These are phyloP conservation scores for Huntiella bhutanensis DNA, from an alignment of 2,329 filamentous ascomycete genomes.

Conservation along the genomic window DNA sequence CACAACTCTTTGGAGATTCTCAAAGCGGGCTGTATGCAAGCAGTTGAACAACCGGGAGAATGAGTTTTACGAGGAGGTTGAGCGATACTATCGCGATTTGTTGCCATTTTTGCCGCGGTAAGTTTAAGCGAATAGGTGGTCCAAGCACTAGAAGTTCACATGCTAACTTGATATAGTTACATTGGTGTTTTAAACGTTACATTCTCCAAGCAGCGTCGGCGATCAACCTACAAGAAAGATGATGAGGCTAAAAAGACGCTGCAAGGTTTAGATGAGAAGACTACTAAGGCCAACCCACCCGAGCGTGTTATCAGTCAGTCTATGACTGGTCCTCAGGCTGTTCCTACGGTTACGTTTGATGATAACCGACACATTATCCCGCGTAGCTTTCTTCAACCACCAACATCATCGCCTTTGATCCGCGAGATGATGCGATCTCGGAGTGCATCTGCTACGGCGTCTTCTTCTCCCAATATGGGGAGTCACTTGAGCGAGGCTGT, in stretches of 20 bases:
- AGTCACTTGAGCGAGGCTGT: not conserved
- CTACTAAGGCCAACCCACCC: not conserved
- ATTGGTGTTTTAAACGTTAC: slow-evolving; percentile 95
- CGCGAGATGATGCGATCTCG: slow-evolving; percentile 10
- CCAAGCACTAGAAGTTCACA: not conserved
- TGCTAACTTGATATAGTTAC: slow-evolving; percentile 39
- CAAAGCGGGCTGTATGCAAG: slow-evolving; percentile 87
- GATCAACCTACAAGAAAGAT: slow-evolving; percentile 34
- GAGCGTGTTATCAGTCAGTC: slow-evolving; percentile 49
- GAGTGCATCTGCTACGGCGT: slow-evolving; percentile 8
- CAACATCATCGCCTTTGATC: slow-evolving; percentile 9
- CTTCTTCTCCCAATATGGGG: not conserved
- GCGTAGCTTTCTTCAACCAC: slow-evolving; percentile 54
- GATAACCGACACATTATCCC: slow-evolving; percentile 91
- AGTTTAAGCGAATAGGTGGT: slow-evolving; percentile 14
- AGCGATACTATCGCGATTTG: slow-evolving; percentile 75
- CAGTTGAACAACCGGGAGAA: slow-evolving; percentile 96
- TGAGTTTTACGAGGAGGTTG: slow-evolving; percentile 94
- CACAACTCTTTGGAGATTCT: slow-evolving; percentile 91
- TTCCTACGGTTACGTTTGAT: slow-evolving; percentile 82
- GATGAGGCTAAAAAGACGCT: slow-evolving; percentile 18
- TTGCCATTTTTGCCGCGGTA: slow-evolving; percentile 79
- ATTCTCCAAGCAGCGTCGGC: slow-evolving; percentile 67
- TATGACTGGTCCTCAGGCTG: slow-evolving; percentile 41
- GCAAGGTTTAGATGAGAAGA: not conserved